phyloP scores from a whole-genome alignment of 345 rosid genomes.

The Limnanthes douglasii region DNA sequence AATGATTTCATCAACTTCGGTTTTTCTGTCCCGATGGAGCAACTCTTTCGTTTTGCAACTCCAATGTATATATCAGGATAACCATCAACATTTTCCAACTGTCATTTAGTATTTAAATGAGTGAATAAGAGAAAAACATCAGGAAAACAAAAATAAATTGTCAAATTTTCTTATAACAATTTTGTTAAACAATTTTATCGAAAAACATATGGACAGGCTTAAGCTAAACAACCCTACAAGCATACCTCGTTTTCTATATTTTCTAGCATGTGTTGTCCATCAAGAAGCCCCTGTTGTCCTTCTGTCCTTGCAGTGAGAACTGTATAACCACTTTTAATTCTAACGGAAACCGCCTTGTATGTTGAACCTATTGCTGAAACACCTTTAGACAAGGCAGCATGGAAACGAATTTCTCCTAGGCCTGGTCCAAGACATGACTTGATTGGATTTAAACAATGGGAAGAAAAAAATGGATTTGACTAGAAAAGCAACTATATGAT shows the following conservation, averaged over 20 bases:
- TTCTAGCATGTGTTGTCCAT: slow-evolving; percentile 44
- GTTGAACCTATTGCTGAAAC: slow-evolving; percentile 42
- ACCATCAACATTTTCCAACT: slow-evolving; percentile 29
- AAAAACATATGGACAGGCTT: not conserved
- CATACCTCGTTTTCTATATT: slow-evolving; percentile 39
- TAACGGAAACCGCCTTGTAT: slow-evolving; percentile 48
- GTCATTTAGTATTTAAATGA: slow-evolving; percentile 9
- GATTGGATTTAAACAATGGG: too few relatives aligned
- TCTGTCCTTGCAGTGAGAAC: slow-evolving; percentile 63
- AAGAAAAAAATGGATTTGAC: too few relatives aligned
- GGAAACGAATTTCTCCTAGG: slow-evolving; percentile 43
- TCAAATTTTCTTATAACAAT: not conserved
- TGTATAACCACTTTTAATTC: slow-evolving; percentile 12
- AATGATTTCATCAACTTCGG: slow-evolving; percentile 27
- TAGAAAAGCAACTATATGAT: not conserved
- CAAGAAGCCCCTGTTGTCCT: slow-evolving; percentile 43
- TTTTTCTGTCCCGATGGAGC: slow-evolving; percentile 37
- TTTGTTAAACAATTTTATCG: not conserved
- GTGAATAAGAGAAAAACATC: slow-evolving; percentile 1
- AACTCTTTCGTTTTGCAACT: slow-evolving; percentile 41
- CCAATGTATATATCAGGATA: slow-evolving; percentile 35
- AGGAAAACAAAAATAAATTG: not conserved
- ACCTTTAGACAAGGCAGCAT: slow-evolving; percentile 46
- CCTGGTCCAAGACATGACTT: too few relatives aligned
- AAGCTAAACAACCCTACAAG: not conserved